Evolutionary conservation across 768 basidiomycete species (phyloP), one percentile per base, ranked within the genome.

Genomic region (Pleurotus cornucopiae): DNA sequence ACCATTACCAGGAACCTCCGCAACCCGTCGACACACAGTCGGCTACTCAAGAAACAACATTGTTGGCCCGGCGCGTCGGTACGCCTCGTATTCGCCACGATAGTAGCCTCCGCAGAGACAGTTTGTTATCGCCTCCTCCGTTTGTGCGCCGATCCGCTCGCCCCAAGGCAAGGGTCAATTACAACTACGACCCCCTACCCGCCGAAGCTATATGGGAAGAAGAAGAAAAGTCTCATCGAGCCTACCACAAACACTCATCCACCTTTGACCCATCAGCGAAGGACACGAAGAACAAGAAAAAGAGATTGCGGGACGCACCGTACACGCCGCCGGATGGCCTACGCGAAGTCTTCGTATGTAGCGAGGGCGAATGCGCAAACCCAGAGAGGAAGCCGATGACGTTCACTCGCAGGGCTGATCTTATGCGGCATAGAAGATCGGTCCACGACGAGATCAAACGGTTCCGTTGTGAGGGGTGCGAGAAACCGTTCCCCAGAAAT

Each of bases 61-160:
- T 6, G 13, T 3, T 37, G 1, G 26, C 23, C 16, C 23, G n/a
- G 26, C 23, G 13, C 21, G 14, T 49, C 5, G 30, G 7, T 7
- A 34, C 30, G 30, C 30, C 30, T 34, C 30, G 30, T 11, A 44
- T 44, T 2, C 5, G 18, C 1, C 7, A 14, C 9, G 7, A 39
- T 4, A 34, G 39, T 23, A 1, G 18, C 1, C 40, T 52, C 6
- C 34, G 51, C 16, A 41, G 23, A 21, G 34, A 52, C 26, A 52
- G 51, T 21, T 41, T 52, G 39, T 38, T 21, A 4, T 52, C 51
- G 6, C 46, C 46, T 20, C 46, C 46, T 47, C 46, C 46, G 6
- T 39, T 39, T n/a, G 20, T 41, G 30, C 51, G 51, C 34, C 51
- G 51, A 9, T 52, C 51, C 23, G 51, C 51, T 21, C 51, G 51